Evolutionary conservation across 331 rosid species (phyloP), one percentile per base, ranked within the genome.

Genomic region (Malus hybrid): DNA sequence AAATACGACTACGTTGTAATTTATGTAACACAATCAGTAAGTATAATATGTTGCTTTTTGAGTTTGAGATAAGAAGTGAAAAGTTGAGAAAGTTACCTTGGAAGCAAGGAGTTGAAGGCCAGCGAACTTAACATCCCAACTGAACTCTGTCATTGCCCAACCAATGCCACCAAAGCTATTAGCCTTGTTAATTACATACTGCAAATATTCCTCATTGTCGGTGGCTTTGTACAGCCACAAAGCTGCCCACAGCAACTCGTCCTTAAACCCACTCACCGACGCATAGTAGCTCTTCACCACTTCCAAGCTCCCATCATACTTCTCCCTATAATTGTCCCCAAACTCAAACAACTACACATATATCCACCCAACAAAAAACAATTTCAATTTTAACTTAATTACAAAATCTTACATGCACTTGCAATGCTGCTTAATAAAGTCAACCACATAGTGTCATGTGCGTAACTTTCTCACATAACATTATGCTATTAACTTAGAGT

Each of bases 241-340:
- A 80, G 92, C 97, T 69, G 86, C 99, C 99, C 99, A 95, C 79
- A 95, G 77, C 87, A 95, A 74, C 84, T 95, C 99, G 76, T 95
- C 99, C 83, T 62, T 90, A 83, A 85, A 92, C 50, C 98, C 99
- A 88, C 99, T 95, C 98, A 95, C 99, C 85, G 99, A 95, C 90
- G 93, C 91, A 68, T 95, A 95, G 89, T 95, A 95, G 77, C 85
- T 88, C 91, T 90, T 92, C 89, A 90, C 99, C 36, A 75, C 96
- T 56, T 83, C 93, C 78, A 95, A 84, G 74, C 94, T 89, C 2
- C 65, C 87, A 57, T 95, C 99, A 72, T 95, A 95, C 32, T 95
- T 92, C n/a, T 93, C 97, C 72, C 97, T 89, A 11, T 90, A 80
- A 71, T 83, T 87, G 82, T 95, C 99, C 62, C 90, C 99, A 73